These are phyloP conservation scores for Fusarium virguliforme DNA, from an alignment of 2,329 filamentous ascomycete species.

Conservation along the genomic window DNA sequence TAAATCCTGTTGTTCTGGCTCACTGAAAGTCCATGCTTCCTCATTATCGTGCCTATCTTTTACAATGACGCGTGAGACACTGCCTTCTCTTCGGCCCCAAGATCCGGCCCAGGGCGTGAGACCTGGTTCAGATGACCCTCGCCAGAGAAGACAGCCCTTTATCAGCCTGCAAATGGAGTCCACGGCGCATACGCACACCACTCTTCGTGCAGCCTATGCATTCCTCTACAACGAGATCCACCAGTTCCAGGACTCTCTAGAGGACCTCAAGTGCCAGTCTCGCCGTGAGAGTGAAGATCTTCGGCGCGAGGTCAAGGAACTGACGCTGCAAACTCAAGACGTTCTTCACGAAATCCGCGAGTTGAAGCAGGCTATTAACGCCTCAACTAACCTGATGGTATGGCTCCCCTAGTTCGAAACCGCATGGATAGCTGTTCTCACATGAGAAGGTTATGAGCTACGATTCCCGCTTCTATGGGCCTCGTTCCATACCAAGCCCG, in stretches of 20 bases:
- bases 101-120: not conserved
- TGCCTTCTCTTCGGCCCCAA: slow-evolving; percentile 5
- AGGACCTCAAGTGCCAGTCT: not conserved
- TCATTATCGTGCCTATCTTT: not conserved
- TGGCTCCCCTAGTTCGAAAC: not conserved
- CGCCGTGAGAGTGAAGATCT: not conserved
- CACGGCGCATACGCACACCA: not conserved
- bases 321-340: not conserved
- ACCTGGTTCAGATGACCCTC: not conserved
- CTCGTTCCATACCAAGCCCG: not conserved
- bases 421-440: not conserved
- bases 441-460: not conserved
- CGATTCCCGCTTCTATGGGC: not conserved
- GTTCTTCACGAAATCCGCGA: not conserved
- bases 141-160: not conserved
- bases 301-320: not conserved
- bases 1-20: not conserved
- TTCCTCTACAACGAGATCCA: not conserved
- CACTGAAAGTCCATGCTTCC: not conserved
- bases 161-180: not conserved
- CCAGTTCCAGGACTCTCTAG: not conserved
- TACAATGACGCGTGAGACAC: not conserved
- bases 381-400: not conserved
- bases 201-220: not conserved
- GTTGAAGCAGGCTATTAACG: not conserved